Percentiles rank a stretch among this genome's conserved stretches.
Evolutionary conservation across 805 yeast species (phyloP).

Genomic region (Starmerella floris): DNA sequence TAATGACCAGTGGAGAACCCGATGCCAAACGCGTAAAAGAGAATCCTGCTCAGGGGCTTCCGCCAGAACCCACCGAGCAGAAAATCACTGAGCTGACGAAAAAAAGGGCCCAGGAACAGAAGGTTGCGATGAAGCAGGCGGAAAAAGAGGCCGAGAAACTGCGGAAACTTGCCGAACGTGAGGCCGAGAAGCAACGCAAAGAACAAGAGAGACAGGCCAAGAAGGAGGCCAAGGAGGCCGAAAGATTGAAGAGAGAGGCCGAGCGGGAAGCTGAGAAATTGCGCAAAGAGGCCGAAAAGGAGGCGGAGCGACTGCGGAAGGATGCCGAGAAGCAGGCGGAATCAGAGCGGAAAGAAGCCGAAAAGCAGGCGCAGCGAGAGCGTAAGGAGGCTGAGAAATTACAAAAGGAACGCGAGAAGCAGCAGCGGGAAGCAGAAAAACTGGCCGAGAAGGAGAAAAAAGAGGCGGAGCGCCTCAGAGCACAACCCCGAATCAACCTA

Average conservation of each 20-base stretch:
- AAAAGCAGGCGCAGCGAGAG: slow-evolving; percentile 12
- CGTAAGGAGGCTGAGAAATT: slow-evolving; percentile 16
- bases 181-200: slow-evolving; percentile 16
- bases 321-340: slow-evolving; percentile 21
- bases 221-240: slow-evolving; percentile 17
- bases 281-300: slow-evolving; percentile 22
- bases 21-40: neutral
- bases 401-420: slow-evolving; percentile 12
- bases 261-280: slow-evolving; percentile 18
- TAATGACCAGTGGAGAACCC: no score
- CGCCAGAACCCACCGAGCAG: no score
- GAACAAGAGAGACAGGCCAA: slow-evolving; percentile 21
- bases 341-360: slow-evolving; percentile 17
- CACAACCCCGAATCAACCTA: slow-evolving; percentile 19
- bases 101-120: neutral
- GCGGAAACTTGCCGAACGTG: slow-evolving; percentile 12
- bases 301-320: slow-evolving; percentile 17
- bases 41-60: no score
- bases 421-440: slow-evolving; percentile 19
- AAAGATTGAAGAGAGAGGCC: slow-evolving; percentile 14
- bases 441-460: slow-evolving; percentile 18
- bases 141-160: slow-evolving; percentile 5
- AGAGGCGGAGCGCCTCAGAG: slow-evolving; percentile 16
- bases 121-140: slow-evolving; percentile 4
- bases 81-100: neutral